A percentile compares a stretch with the other conserved stretches of the same genome.
phyloP scores from a whole-genome alignment of 768 basidiomycete genomes.

The Suillus lakei region DNA sequence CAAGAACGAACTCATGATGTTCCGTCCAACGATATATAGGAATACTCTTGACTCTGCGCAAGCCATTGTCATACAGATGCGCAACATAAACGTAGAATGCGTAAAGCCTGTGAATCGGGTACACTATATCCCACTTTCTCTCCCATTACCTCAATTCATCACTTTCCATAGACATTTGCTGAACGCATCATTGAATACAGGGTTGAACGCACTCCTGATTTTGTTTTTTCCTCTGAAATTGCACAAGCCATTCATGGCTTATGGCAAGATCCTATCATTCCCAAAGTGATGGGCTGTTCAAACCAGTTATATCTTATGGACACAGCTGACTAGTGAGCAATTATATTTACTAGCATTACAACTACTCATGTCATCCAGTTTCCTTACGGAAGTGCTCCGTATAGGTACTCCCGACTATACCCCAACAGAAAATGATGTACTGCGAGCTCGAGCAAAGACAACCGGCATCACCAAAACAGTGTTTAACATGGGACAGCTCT shows the following conservation, averaged over 20 bases:
- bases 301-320: slow-evolving; percentile 94
- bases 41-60: slow-evolving; percentile 91
- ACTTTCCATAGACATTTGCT: slow-evolving; percentile 45
- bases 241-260: slow-evolving; percentile 70
- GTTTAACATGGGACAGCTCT: slow-evolving; percentile 69
- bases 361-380: slow-evolving; percentile 49
- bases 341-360: neutral
- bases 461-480: slow-evolving; percentile 90
- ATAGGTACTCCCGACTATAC: slow-evolving; percentile 81
- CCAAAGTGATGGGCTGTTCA: slow-evolving; percentile 54
- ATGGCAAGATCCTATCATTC: slow-evolving; percentile 70
- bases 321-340: slow-evolving; percentile 80
- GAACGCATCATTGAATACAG: slow-evolving; percentile 68
- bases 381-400: slow-evolving; percentile 83
- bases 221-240: slow-evolving; percentile 61
- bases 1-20: slow-evolving; percentile 74
- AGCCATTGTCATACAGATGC: slow-evolving; percentile 82
- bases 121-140: neutral
- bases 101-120: slow-evolving; percentile 65
- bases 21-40: slow-evolving; percentile 78
- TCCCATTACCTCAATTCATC: neutral
- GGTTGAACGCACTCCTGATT: slow-evolving; percentile 45
- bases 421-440: slow-evolving; percentile 84
- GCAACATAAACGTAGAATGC: slow-evolving; percentile 83
- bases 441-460: slow-evolving; percentile 85